Base-by-base conservation (phyloP, 768 basidiomycete species). In the Rhizopogon roseolus region DNA sequence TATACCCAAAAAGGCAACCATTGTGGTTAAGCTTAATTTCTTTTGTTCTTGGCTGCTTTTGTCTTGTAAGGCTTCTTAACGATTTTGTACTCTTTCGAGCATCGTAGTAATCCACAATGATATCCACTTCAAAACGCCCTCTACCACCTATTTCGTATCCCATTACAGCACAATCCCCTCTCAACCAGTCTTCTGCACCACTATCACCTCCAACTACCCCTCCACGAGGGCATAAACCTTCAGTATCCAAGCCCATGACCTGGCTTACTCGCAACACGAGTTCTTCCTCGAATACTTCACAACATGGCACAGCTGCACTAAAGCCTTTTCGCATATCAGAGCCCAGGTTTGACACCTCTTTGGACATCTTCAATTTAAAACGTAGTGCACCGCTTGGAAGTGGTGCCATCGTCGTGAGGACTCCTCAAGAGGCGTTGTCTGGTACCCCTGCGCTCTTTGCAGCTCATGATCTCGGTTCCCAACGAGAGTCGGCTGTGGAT, bases 371-470 rank as follows among this genome's bases (percentile, higher is more conserved):
- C 29, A 41, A 49, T 49, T 36, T 54, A 19, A 63, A 56, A 13
- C 77, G 81, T 11, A 74, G 68, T 41, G 81, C 81, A 2, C 66
- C 72, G 3, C 77, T 89, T 17, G 89, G 87, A n/a, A 64, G 79
- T 17, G 88, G 90, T 39, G 90, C 90, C 13, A 85, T 77, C 1
- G 73, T 93, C 29, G 90, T 92, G 37, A 76, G 84, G 53, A 92
- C 90, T 0, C 90, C 90, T 7, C 83, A 86, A 58, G 90, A 93
- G 52, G 90, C 90, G 19, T 73, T 93, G 29, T 73, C 66, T 28
- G 65, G 71, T 44, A 55, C 74, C 19, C 45, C 41, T 19, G 53
- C 39, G 17, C 29, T 40, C 19, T 54, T 53, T 34, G 54, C 49
- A 7, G 64, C 57, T 27, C 60, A 54, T 19, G 56, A 61, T 41